These are phyloP conservation scores for Coemansia erecta DNA, from an alignment of 192 early-diverging fungal species.

Conservation along the genomic window DNA sequence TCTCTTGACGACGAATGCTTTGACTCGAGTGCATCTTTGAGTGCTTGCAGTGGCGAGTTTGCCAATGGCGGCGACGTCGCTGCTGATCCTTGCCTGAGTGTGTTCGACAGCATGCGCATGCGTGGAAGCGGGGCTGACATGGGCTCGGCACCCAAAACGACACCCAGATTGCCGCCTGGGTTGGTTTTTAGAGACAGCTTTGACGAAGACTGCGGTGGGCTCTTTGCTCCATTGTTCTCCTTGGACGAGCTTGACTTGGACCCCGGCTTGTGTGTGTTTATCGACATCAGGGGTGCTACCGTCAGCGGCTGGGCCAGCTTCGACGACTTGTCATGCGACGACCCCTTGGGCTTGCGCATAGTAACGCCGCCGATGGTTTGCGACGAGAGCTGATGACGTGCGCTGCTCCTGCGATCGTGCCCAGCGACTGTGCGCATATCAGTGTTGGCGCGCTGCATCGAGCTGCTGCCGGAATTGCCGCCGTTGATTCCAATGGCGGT, in stretches of 20 bases:
- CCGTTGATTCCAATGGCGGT: constrained; percentile 22
- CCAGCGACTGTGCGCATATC: constrained; percentile 32
- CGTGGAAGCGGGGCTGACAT: constrained; percentile 42
- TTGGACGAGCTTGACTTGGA: background rate
- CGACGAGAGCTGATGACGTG: constrained; percentile 9
- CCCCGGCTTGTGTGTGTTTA: constrained; percentile 4
- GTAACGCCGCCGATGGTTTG: constrained; percentile 6
- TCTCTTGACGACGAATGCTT: constrained; percentile 5
- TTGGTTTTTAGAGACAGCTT: constrained; percentile 25
- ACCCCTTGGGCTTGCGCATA: constrained; percentile 24
- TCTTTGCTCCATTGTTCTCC: constrained; percentile 2
- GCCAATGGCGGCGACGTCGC: constrained; percentile 14
- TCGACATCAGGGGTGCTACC: constrained; percentile 2
- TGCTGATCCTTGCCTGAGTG: constrained; percentile 9
- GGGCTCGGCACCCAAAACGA: constrained; percentile 20
- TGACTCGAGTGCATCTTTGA: constrained; percentile 19
- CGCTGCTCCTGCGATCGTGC: constrained; percentile 5
- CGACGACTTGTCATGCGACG: constrained; percentile 6
- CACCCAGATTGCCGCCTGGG: background rate
- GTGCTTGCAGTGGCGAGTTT: constrained; percentile 16
- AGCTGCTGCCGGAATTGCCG: constrained; percentile 10
- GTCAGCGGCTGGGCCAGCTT: constrained; percentile 4
- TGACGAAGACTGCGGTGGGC: constrained; percentile 8
- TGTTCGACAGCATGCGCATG: constrained; percentile 31
- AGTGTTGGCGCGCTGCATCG: constrained; percentile 41